Percentiles rank a stretch among this genome's conserved stretches.
phyloP scores from a whole-genome alignment of 257 asterid genomes.

The Solanum sitiens region DNA sequence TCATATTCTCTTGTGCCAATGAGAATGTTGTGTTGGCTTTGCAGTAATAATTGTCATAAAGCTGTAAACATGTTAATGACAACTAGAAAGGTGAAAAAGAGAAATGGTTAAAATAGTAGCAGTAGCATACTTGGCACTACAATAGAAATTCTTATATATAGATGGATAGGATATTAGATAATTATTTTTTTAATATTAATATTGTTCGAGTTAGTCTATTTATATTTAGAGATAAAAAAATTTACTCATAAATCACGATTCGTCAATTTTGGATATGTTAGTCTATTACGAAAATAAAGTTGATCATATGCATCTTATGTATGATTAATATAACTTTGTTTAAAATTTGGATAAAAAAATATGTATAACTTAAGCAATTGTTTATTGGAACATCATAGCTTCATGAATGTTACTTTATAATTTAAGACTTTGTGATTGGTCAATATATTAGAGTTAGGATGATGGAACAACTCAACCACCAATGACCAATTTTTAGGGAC shows the following conservation, averaged over 20 bases:
- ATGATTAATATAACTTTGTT: not conserved
- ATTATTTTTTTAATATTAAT: not conserved
- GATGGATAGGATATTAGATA: not conserved
- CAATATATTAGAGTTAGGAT: not conserved
- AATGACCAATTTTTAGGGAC: not conserved
- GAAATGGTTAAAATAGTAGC: not conserved
- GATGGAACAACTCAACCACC: constrained; percentile 1
- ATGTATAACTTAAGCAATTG: not conserved
- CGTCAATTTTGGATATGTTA: not conserved
- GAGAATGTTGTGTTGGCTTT: constrained; percentile 17
- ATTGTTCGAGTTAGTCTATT: not conserved
- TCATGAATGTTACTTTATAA: not conserved
- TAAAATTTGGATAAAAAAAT: not conserved
- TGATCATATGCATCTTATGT: not conserved
- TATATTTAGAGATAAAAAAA: no score
- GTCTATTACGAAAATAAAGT: not conserved
- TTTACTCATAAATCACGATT: not conserved
- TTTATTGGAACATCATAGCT: not conserved
- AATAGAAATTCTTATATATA: constrained; percentile 1
- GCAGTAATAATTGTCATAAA: constrained; percentile 14
- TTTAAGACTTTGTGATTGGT: not conserved
- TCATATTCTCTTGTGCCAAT: constrained; percentile 13
- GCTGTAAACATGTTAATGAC: constrained; percentile 29
- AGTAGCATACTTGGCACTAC: constrained; percentile 7
- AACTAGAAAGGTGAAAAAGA: constrained; percentile 8